Conservation (phyloP, 176 grass and related monocot species). For the Carex littledalei region DNA sequence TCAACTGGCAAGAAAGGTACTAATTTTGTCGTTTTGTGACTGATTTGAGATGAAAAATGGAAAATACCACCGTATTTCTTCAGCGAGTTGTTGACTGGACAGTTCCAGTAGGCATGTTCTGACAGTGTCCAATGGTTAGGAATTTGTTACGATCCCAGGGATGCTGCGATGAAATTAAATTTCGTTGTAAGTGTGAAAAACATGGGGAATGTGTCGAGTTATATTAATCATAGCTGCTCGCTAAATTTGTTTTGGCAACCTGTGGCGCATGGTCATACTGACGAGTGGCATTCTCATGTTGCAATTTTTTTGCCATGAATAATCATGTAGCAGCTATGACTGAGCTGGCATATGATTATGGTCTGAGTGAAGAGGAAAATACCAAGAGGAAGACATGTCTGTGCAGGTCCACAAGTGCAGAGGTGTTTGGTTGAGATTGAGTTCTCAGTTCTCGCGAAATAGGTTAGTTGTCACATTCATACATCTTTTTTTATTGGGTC, state of each 20-base stretch:
- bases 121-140: not conserved
- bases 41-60: not conserved
- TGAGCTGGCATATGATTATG: slow-evolving; percentile 68
- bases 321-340: slow-evolving; percentile 70
- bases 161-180: too few species aligned
- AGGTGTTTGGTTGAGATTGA: slow-evolving; percentile 42
- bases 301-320: slow-evolving; percentile 52
- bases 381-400: slow-evolving; percentile 23
- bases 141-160: slow-evolving; percentile 21
- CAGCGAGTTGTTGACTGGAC: not conserved
- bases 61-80: not conserved
- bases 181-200: too few species aligned
- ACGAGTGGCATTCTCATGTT: slow-evolving; percentile 44
- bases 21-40: not conserved
- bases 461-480: not conserved
- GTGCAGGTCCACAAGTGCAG: slow-evolving; percentile 49
- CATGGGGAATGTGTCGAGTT: slow-evolving; percentile 30
- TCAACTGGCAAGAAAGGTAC: not conserved
- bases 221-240: slow-evolving; percentile 59
- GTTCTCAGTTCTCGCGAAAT: not conserved
- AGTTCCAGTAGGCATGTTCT: not conserved
- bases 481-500: not conserved
- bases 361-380: slow-evolving; percentile 22
- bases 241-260: slow-evolving; percentile 71
- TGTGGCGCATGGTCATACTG: slow-evolving; percentile 47